Conservation (phyloP, 164 flowering plant genomes). For the Vitis labrusca region DNA sequence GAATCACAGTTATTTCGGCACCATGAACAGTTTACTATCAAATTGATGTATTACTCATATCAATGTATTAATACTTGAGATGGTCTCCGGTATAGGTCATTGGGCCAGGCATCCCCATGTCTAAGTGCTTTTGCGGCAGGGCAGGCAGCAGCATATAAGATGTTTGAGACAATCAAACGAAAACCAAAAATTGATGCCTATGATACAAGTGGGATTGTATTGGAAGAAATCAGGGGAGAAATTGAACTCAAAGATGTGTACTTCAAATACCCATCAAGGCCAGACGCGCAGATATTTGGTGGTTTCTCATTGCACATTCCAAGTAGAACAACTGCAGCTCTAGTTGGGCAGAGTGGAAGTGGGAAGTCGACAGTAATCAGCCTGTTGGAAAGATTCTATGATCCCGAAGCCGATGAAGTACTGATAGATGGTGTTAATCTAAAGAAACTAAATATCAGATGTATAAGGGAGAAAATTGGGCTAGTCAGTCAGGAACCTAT, state of each 20-base stretch:
- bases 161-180: constrained; percentile 26
- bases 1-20: too few species aligned
- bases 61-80: neutral
- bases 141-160: constrained; percentile 26
- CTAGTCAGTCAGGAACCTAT: constrained; percentile 28
- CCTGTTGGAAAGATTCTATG: constrained; percentile 19
- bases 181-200: constrained; percentile 25
- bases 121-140: constrained; percentile 28
- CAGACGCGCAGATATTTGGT: constrained; percentile 15
- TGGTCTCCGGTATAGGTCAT: constrained; percentile 16
- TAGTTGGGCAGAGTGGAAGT: constrained; percentile 26
- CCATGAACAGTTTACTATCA: too few species aligned
- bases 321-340: constrained; percentile 16
- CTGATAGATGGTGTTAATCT: constrained; percentile 15
- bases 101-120: constrained; percentile 25
- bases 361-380: constrained; percentile 3
- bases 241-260: constrained; percentile 16
- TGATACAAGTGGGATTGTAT: constrained; percentile 9
- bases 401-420: constrained; percentile 13
- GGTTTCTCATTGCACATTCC: constrained; percentile 13
- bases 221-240: constrained; percentile 15
- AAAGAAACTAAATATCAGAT: constrained; percentile 14
- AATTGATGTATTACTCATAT: too few species aligned
- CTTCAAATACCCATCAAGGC: constrained; percentile 20
- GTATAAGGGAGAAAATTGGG: constrained; percentile 27